phyloP scores from a whole-genome alignment of 129 eudicot genomes.

The Logfia minima region DNA sequence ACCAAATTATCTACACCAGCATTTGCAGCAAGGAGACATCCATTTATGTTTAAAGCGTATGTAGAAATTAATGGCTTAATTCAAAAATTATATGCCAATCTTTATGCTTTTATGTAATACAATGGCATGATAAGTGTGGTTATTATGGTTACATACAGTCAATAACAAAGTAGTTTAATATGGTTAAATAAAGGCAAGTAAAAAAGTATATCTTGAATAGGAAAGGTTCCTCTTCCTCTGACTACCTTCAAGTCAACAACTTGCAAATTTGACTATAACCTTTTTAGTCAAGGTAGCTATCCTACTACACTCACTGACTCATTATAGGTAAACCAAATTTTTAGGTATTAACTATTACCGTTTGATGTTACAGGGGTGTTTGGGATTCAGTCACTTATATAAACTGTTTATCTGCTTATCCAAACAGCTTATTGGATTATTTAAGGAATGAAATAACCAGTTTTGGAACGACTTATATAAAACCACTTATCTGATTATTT shows the following conservation, averaged over 20 bases:
- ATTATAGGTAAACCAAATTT: conserved; percentile 14
- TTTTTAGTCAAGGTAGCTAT: conserved; percentile 13
- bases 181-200: neutral
- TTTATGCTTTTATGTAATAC: too few species aligned
- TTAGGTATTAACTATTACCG: neutral
- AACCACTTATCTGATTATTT: too few species aligned
- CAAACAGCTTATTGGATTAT: too few species aligned
- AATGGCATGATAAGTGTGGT: too few species aligned
- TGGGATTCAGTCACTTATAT: too few species aligned
- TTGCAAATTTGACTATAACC: conserved; percentile 11
- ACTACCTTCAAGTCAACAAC: conserved; percentile 21
- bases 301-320: conserved; percentile 1
- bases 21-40: neutral
- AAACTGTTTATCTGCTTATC: too few species aligned
- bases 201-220: conserved; percentile 8
- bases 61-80: neutral
- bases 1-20: conserved; percentile 57
- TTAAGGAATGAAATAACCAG: too few species aligned
- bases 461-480: too few species aligned
- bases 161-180: neutral
- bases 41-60: neutral
- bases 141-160: neutral
- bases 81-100: neutral
- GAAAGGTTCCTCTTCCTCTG: neutral
- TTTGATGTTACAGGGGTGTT: neutral